phyloP scores from a whole-genome alignment of 805 yeast genomes.

The Saccharomycopsis schoenii region DNA sequence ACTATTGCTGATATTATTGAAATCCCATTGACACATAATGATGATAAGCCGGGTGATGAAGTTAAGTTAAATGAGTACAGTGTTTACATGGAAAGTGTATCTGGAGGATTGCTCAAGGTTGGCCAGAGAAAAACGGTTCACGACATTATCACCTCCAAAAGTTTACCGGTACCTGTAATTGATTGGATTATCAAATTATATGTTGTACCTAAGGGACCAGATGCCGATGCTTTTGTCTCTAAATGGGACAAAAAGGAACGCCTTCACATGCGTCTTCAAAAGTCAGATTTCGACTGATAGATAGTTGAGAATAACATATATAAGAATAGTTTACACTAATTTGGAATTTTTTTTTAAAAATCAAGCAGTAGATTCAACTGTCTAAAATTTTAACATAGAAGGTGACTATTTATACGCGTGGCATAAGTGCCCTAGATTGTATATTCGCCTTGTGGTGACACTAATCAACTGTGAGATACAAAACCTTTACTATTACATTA shows the following conservation, averaged over 20 bases:
- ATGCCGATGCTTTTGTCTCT: conserved; percentile 1
- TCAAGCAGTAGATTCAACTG: no score
- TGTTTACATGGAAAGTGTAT: conserved; percentile 69
- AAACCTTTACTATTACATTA: no score
- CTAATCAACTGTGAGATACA: no score
- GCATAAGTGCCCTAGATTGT: no score
- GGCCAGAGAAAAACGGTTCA: conserved; percentile 68
- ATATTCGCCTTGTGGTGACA: no score
- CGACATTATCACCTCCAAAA: conserved; percentile 49
- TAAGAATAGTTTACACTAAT: no score
- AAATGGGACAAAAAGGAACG: conserved; percentile 9
- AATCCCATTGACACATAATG: conserved; percentile 54
- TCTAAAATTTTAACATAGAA: no score
- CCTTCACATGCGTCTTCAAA: background rate
- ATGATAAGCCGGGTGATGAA: conserved; percentile 51
- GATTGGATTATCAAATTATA: conserved; percentile 65
- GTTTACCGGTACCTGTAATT: conserved; percentile 64
- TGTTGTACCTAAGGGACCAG: conserved; percentile 65
- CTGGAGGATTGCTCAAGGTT: conserved; percentile 79
- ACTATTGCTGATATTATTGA: conserved; percentile 56
- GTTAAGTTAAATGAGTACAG: conserved; percentile 28
- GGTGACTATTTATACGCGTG: no score
- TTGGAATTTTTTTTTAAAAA: background rate
- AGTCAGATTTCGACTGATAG: background rate
- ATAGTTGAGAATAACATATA: background rate